Base-by-base conservation (phyloP, 2,329 filamentous ascomycete species). In the Pyrenophora seminiperda region DNA sequence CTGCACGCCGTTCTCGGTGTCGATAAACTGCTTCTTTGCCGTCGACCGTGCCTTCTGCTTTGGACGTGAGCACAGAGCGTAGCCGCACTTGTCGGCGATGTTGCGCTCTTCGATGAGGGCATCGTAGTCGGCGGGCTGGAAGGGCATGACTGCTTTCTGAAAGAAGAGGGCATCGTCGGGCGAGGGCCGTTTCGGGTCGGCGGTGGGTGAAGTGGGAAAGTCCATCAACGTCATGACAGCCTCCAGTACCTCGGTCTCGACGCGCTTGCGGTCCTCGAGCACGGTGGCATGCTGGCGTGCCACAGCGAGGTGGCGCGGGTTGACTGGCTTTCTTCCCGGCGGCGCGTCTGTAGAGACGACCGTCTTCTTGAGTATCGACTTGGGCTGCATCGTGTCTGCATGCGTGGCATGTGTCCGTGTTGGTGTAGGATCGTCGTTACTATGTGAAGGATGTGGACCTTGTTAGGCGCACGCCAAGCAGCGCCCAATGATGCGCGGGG, bases 51-150 rank as follows among this genome's bases (percentile, higher is more conserved):
- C 81, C 9, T 78, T 75, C 13, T 79, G 75, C 42, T 85, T 85
- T n/a, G 83, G 79, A 13, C 80, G 81, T 1, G 83, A 75, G 72
- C 94, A 99, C 20, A 97, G 80, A 0, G 83, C 79, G 70, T 97
- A 97, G 1, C 91, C 94, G 75, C 94, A 99, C 15, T 83, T 80
- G 34, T 82, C 83, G 62, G 90, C 87, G 59, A 90, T 88, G 71
- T 96, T 95, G 65, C 94, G 89, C 77, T 99, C 94, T 58, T 88
- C 83, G 53, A 97, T 86, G 41, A 97, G 78, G 58, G 90, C 88
- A 67, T 96, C 91, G 76, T 95, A 96, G 76, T 99, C 93, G 44
- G 83, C 81, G 1, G 92, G 90, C 69, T 93, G 90, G 74, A 97
- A 97, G 34, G 84, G 79, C 7, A 81, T 76, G 18, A 97, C 76